phyloP scores from a whole-genome alignment of 768 basidiomycete species.

The Lactarius hatsudake region DNA sequence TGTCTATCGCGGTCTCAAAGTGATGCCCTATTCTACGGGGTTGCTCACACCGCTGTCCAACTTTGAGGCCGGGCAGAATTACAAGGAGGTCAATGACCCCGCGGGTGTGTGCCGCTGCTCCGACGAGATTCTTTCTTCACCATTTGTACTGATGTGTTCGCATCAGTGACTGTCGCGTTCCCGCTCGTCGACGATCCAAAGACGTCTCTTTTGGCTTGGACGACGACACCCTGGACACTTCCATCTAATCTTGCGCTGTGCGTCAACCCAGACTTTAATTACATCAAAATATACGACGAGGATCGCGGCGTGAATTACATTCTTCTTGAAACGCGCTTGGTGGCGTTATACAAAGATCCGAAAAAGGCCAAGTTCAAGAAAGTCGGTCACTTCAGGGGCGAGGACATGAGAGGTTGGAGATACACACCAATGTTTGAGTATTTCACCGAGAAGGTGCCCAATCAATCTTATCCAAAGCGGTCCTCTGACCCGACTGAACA shows the following conservation, averaged over 20 bases:
- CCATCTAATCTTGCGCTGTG: constrained; percentile 95
- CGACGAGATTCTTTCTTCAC: background rate
- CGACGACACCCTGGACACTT: constrained; percentile 98
- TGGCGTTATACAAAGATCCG: constrained; percentile 91
- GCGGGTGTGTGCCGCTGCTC: constrained; percentile 53
- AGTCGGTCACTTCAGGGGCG: constrained; percentile 80
- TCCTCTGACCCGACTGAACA: constrained; percentile 1
- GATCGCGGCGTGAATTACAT: constrained; percentile 87
- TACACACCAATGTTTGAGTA: constrained; percentile 96
- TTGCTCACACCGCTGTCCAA: constrained; percentile 96
- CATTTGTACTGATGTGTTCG: background rate
- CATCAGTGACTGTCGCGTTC: constrained; percentile 84
- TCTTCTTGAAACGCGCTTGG: constrained; percentile 81
- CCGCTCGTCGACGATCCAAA: constrained; percentile 89
- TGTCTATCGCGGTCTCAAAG: constrained; percentile 90
- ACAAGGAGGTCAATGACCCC: constrained; percentile 92
- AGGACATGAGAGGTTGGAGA: constrained; percentile 94
- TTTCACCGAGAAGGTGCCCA: constrained; percentile 84
- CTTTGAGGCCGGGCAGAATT: constrained; percentile 92
- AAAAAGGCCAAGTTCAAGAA: constrained; percentile 98
- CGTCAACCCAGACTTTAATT: constrained; percentile 93
- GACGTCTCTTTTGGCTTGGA: constrained; percentile 94
- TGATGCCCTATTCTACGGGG: constrained; percentile 98
- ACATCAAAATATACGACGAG: constrained; percentile 94
- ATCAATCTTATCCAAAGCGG: background rate